Evolutionary conservation across 2,329 filamentous ascomycete genomes (phyloP).

Genomic region (Phaeosphaeriaceae sp.): DNA sequence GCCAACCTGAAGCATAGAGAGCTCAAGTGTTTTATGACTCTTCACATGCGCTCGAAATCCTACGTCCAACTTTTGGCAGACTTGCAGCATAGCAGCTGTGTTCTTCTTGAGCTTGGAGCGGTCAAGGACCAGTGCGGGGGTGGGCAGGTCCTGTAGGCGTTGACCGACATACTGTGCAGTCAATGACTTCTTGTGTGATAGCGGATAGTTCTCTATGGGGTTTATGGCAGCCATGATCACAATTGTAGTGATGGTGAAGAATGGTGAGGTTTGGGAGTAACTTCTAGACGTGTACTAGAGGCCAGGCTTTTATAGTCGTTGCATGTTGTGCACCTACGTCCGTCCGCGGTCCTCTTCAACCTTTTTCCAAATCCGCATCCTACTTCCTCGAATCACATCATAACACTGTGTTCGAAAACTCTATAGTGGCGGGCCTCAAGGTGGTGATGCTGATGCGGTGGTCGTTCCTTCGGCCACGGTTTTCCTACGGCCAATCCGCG

Average conservation of each 20-base stretch:
- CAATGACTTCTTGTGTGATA: constrained; percentile 15
- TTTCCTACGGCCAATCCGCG: background rate
- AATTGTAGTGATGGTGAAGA: background rate
- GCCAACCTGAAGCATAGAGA: constrained; percentile 75
- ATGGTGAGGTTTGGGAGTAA: background rate
- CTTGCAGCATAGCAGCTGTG: constrained; percentile 74
- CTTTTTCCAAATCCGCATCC: too few species aligned
- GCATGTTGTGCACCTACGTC: background rate
- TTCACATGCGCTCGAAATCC: constrained; percentile 81
- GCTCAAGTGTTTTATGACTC: constrained; percentile 79
- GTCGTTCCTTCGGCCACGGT: background rate
- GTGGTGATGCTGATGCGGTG: background rate
- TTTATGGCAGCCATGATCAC: constrained; percentile 6
- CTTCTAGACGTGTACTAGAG: background rate
- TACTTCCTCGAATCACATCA: too few species aligned
- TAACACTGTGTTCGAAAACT: too few species aligned
- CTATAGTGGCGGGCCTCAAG: background rate
- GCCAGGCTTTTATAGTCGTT: background rate
- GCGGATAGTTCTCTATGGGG: constrained; percentile 19
- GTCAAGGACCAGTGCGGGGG: constrained; percentile 74
- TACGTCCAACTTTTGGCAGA: constrained; percentile 65
- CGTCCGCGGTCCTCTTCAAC: background rate
- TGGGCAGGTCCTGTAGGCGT: constrained; percentile 65
- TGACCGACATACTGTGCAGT: constrained; percentile 62
- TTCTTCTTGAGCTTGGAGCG: constrained; percentile 70